phyloP scores from a whole-genome alignment of 805 yeast species.

The Suhomyces sp. region DNA sequence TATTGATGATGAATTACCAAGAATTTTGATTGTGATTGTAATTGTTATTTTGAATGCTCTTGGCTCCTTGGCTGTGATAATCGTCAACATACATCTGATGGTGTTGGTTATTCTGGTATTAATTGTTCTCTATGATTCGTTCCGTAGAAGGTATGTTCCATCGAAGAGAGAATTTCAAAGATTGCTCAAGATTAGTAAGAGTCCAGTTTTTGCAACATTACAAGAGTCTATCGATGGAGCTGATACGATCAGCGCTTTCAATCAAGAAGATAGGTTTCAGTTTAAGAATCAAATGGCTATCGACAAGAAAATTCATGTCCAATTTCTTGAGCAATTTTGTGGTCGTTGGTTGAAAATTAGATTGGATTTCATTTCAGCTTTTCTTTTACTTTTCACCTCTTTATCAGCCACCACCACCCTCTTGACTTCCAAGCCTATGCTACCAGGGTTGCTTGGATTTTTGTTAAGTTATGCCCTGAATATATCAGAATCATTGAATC shows the following conservation, averaged over 20 bases:
- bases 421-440: slow-evolving; percentile 52
- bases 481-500: slow-evolving; percentile 54
- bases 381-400: slow-evolving; percentile 43
- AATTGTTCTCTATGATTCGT: slow-evolving; percentile 49
- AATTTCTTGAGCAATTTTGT: slow-evolving; percentile 57
- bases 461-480: slow-evolving; percentile 59
- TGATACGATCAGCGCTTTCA: slow-evolving; percentile 61
- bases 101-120: slow-evolving; percentile 64
- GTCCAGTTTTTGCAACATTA: slow-evolving; percentile 67
- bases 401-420: slow-evolving; percentile 60
- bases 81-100: no score
- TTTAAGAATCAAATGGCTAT: slow-evolving; percentile 44
- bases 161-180: slow-evolving; percentile 75
- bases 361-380: slow-evolving; percentile 54
- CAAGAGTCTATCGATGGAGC: slow-evolving; percentile 69
- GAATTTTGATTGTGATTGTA: slow-evolving; percentile 55
- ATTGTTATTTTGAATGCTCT: slow-evolving; percentile 58
- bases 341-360: slow-evolving; percentile 73
- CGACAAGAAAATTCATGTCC: slow-evolving; percentile 66
- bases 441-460: slow-evolving; percentile 66
- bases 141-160: slow-evolving; percentile 64
- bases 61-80: no score
- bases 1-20: slow-evolving; percentile 71
- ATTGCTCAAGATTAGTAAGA: slow-evolving; percentile 67
- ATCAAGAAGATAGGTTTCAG: slow-evolving; percentile 46